A percentile compares a stretch with the other conserved stretches of the same genome.
phyloP scores from a whole-genome alignment of 352 stramenopile species.

The Lagenidium giganteum region DNA sequence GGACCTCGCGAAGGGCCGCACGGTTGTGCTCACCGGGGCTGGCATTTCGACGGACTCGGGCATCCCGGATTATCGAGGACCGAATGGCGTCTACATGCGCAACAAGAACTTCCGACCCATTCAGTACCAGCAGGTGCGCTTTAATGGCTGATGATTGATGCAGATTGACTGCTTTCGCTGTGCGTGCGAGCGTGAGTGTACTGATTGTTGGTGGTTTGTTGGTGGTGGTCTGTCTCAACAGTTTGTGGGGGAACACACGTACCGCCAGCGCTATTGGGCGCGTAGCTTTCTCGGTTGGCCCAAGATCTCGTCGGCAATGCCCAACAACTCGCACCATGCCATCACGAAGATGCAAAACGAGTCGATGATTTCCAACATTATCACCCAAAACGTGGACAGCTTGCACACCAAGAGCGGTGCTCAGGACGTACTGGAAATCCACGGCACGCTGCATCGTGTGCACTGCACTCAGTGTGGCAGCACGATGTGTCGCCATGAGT shows the following conservation, averaged over 20 bases:
- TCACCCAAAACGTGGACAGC: slow-evolving; percentile 98
- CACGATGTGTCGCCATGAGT: slow-evolving; percentile 68
- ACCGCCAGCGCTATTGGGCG: slow-evolving; percentile 92
- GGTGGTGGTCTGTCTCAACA: too few species aligned
- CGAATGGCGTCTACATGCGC: slow-evolving; percentile 92
- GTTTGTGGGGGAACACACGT: slow-evolving; percentile 63
- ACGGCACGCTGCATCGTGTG: slow-evolving; percentile 91
- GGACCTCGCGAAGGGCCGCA: slow-evolving; percentile 38
- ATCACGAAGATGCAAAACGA: slow-evolving; percentile 74
- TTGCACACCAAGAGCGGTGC: slow-evolving; percentile 91
- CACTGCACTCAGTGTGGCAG: slow-evolving; percentile 69
- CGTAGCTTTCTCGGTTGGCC: slow-evolving; percentile 87
- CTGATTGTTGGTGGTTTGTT: slow-evolving; percentile 2
- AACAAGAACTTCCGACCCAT: slow-evolving; percentile 94
- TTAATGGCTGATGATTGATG: neutral
- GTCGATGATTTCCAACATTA: slow-evolving; percentile 50
- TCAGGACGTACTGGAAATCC: slow-evolving; percentile 90
- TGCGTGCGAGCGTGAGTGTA: neutral
- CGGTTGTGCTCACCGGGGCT: slow-evolving; percentile 89
- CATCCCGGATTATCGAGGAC: slow-evolving; percentile 96
- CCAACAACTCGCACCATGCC: slow-evolving; percentile 89
- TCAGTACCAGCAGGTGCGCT: slow-evolving; percentile 93
- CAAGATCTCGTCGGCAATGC: slow-evolving; percentile 69
- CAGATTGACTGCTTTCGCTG: too few species aligned
- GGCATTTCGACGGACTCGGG: slow-evolving; percentile 96